Percentiles rank a stretch among this genome's conserved stretches.
These are phyloP conservation scores for Aspergillus bombycis DNA, from an alignment of 2,329 filamentous ascomycete genomes.

Conservation along the genomic window DNA sequence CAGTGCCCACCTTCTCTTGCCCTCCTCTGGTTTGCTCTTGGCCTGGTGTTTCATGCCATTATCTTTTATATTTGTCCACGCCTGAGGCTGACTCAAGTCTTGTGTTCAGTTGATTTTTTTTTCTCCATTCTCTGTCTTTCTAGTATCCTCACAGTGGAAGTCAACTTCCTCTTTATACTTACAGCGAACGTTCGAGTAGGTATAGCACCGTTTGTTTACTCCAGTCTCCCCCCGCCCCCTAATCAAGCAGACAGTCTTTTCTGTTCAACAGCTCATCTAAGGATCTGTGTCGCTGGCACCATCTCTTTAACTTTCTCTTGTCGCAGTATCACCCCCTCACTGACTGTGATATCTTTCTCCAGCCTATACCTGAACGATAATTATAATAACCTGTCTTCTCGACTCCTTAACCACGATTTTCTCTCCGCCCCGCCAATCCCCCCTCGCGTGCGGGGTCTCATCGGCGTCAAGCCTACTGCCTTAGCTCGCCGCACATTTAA, in stretches of 20 bases:
- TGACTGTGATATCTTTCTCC: not conserved
- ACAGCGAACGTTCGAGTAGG: not conserved
- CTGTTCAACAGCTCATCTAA: not conserved
- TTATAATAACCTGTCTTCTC: not conserved
- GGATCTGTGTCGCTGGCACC: not conserved
- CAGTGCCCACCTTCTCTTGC: not conserved
- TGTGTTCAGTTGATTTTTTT: not conserved
- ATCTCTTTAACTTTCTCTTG: not conserved
- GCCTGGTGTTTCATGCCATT: not conserved
- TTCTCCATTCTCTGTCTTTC: not conserved
- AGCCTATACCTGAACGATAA: not conserved
- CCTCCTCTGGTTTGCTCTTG: not conserved
- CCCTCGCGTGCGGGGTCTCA: conserved; percentile 29
- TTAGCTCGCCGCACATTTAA: conserved; percentile 24
- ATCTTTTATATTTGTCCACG: not conserved
- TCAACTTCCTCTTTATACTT: not conserved
- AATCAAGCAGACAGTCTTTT: not conserved
- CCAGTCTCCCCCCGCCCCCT: not conserved
- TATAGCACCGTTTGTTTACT: not conserved
- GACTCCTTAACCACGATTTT: not conserved
- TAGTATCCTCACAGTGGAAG: not conserved
- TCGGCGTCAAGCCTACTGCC: conserved; percentile 18
- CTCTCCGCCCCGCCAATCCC: conserved; percentile 15
- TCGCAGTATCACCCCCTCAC: not conserved
- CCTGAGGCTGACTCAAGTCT: not conserved